A percentile compares a stretch with the other conserved stretches of the same genome.
phyloP scores from a whole-genome alignment of 1,284 basidiomycete genomes.

The Leucoagaricus sp. region DNA sequence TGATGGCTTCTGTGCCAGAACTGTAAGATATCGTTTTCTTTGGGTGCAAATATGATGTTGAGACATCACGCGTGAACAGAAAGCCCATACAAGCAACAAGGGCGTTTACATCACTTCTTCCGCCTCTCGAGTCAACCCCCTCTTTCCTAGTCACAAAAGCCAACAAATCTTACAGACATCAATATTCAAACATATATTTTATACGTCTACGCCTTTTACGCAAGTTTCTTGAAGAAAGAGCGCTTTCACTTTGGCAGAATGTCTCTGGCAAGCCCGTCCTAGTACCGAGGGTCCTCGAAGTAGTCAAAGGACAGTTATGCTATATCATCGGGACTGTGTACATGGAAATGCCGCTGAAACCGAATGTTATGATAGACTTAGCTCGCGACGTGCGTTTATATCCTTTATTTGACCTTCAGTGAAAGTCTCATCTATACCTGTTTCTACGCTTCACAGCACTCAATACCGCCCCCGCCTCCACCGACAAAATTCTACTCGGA shows the following conservation, averaged over 20 bases:
- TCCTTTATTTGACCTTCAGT: slow-evolving; percentile 1
- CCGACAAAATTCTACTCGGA: slow-evolving; percentile 74
- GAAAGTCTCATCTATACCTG: slow-evolving; percentile 1
- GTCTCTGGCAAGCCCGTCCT: slow-evolving; percentile 72
- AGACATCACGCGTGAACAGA: slow-evolving; percentile 1
- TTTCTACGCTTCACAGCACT: slow-evolving; percentile 70
- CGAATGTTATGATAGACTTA: slow-evolving; percentile 94
- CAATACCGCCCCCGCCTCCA: slow-evolving; percentile 83
- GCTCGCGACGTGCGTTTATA: slow-evolving; percentile 78
- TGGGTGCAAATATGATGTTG: background rate
- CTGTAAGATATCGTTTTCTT: slow-evolving; percentile 5
- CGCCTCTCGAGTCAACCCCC: slow-evolving; percentile 43
- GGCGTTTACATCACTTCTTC: slow-evolving; percentile 34
- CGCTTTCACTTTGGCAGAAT: slow-evolving; percentile 65
- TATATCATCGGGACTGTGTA: slow-evolving; percentile 96
- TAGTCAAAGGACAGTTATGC: slow-evolving; percentile 82
- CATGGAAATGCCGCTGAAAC: slow-evolving; percentile 98
- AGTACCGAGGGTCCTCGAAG: slow-evolving; percentile 86
- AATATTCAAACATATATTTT: slow-evolving; percentile 95
- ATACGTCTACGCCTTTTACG: slow-evolving; percentile 70
- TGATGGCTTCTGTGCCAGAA: background rate
- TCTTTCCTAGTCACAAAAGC: slow-evolving; percentile 57
- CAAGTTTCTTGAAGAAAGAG: slow-evolving; percentile 62
- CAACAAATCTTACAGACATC: slow-evolving; percentile 77
- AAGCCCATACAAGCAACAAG: slow-evolving; percentile 22